Evolutionary conservation across 768 basidiomycete species (phyloP), one percentile per base, ranked within the genome.

Genomic region (Kondoa subrosea): DNA sequence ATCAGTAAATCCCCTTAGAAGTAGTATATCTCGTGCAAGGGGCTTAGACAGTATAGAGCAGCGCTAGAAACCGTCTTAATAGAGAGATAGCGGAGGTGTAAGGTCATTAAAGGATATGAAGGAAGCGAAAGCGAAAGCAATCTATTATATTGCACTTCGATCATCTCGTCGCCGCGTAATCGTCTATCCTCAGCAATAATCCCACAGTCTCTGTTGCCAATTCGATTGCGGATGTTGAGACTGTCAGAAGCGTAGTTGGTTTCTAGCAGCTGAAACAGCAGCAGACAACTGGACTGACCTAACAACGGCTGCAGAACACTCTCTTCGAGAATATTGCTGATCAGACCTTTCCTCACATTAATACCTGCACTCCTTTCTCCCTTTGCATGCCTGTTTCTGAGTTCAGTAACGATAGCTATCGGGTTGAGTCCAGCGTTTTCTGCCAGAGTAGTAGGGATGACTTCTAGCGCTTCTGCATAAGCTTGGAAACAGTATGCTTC

Each of bases 401-500:
- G 81, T 76, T 99, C 95, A 30, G 95, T 99, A 66, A 99, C 92
- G 76, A 99, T 97, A 4, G 90, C 86, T 72, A 99, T 96, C 3
- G 95, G 91, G 78, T 97, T 95, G 67, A 99, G 81, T 57, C 95
- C 95, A 27, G 95, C 95, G 76, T 99, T 99, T 79, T 99, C 95
- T 29, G 95, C 95, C 26, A 99, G 81, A 0, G 95, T 99, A 1
- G 87, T 93, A 2, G 95, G 95, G 70, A 99, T 97, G 70, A 97
- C 88, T 77, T 97, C 95, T 62, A 99, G 82, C 1, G 95, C 91
- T 74, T 97, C 93, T 31, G 95, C 92, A 75, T 91, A 99, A 2
- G 91, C 92, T 74, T 95, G 89, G 85, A 96, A 95, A 78, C 95
- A 97, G 78, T 96, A 97, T 8, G 93, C 89, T 77, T 97, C 92